Percentiles rank a stretch among this genome's conserved stretches.
Conservation (phyloP, 192 early-diverging fungal species). For the Coemansia sp. region DNA sequence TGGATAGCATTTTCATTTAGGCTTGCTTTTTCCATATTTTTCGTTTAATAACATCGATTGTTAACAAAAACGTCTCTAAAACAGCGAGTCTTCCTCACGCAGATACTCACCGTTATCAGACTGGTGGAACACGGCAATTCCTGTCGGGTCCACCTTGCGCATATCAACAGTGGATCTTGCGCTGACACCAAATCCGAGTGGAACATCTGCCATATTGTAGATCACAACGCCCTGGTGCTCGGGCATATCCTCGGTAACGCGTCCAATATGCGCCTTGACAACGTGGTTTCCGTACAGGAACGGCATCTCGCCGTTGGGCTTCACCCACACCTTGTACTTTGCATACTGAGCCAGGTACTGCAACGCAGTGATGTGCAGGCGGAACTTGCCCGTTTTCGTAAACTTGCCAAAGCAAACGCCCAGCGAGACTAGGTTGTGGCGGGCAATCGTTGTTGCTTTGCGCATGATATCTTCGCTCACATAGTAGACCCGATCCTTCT, state of each 20-base stretch:
- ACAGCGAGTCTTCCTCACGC: conserved; percentile 73
- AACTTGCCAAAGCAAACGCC: conserved; percentile 99
- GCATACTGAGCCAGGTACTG: conserved; percentile 94
- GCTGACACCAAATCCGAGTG: conserved; percentile 96
- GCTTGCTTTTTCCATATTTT: neutral
- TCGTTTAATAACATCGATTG: neutral
- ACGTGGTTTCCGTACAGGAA: conserved; percentile 98
- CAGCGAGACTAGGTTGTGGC: conserved; percentile 84
- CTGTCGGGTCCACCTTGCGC: conserved; percentile 91
- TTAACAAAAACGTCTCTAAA: conserved; percentile 38
- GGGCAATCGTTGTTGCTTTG: conserved; percentile 74
- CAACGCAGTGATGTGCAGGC: conserved; percentile 89
- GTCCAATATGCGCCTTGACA: conserved; percentile 93
- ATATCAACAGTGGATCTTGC: conserved; percentile 89
- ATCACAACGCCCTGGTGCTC: conserved; percentile 97
- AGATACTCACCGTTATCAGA: conserved; percentile 97
- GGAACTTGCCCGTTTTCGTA: conserved; percentile 96
- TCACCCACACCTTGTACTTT: conserved; percentile 98
- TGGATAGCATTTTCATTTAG: neutral
- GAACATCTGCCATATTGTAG: conserved; percentile 90
- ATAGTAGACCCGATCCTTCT: conserved; percentile 96
- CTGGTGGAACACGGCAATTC: conserved; percentile 94
- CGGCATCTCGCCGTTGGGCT: conserved; percentile 98
- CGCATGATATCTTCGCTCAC: conserved; percentile 93
- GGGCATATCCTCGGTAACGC: conserved; percentile 97